These are phyloP conservation scores for Penicillium paxilli DNA, from an alignment of 495 filamentous ascomycete genomes.

Conservation along the genomic window DNA sequence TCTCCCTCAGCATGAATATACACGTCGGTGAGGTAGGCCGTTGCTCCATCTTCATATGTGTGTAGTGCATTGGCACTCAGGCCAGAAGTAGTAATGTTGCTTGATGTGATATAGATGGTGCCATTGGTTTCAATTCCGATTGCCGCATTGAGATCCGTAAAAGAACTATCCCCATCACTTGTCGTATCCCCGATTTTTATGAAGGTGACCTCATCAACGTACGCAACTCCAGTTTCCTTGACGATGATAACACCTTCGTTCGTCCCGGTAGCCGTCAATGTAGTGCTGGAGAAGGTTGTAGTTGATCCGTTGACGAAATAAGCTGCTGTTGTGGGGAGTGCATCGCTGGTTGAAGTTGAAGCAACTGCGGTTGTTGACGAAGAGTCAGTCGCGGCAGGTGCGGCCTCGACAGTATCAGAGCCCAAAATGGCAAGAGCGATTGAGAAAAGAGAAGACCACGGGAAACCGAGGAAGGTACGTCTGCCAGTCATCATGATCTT, in stretches of 20 bases:
- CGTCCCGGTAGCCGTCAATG: not conserved
- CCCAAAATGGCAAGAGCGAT: no score
- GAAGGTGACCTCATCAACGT: not conserved
- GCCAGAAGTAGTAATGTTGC: not conserved
- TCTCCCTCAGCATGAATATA: not conserved
- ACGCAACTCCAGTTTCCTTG: conserved; percentile 2
- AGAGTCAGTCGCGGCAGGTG: not conserved
- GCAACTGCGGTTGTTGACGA: not conserved
- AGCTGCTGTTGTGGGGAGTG: not conserved
- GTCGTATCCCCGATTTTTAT: conserved; percentile 1
- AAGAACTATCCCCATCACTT: not conserved
- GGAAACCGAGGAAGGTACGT: no score
- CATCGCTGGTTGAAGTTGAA: no score
- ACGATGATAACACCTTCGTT: conserved; percentile 4
- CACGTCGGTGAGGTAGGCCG: not conserved
- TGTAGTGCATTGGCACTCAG: not conserved
- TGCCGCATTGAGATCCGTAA: conserved; percentile 3
- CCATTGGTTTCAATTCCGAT: conserved; percentile 3
- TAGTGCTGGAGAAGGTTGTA: not conserved
- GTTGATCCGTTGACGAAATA: conserved; percentile 2
- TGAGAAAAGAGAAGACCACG: no score
- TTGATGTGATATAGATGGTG: not conserved
- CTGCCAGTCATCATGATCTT: no score
- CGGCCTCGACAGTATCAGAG: no score
- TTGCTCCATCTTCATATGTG: conserved; percentile 1